Base-by-base conservation (phyloP, 176 grass and related monocot species). In the Thalia dealbata region DNA sequence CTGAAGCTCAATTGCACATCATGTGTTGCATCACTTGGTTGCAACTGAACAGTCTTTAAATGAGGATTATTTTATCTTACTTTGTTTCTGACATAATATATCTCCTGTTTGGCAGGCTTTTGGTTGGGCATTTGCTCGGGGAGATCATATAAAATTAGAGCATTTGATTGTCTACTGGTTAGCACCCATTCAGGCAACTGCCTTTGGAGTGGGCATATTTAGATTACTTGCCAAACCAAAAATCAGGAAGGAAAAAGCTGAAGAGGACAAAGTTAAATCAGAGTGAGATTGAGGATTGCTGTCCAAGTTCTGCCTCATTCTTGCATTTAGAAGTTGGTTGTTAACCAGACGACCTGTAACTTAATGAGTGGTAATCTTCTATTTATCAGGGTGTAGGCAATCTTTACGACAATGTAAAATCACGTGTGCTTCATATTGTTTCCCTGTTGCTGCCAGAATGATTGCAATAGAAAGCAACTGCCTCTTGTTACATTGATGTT, bases 91-190 rank as follows among this genome's bases (percentile, higher is more conserved):
- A 10, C 42, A 89, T 26, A 16, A 44, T 76, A 62, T 80, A 27
- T 6, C 64, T 52, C 73, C 14, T 69, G 52, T 13, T 88, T 23
- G 51, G 7, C 48, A 99, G 95, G 95, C 95, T 71, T 93, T 99
- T 83, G 95, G 85, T 58, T 99, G 95, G 95, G 95, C 90, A 24
- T 99, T 86, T 93, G 85, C 87, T 69, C 85, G 90, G 67, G 90
- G 95, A 44, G 95, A 99, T 78, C 95, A 93, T 30, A 55, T 81
- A 65, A 91, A 77, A 54, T 58, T 92, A 26, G 90, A 99, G 28
- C 95, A 99, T 77, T 71, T 99, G 22, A 35, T 97, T 73, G 95
- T 92, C 13, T 97, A 97, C 76, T 97, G 93, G 93, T 69, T 92
- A 25, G 95, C 90, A 10, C 95, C 95, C 75, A 76, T 97, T 60